Evolutionary conservation across 2,329 filamentous ascomycete genomes (phyloP).

Genomic region (Aspergillus sp.): DNA sequence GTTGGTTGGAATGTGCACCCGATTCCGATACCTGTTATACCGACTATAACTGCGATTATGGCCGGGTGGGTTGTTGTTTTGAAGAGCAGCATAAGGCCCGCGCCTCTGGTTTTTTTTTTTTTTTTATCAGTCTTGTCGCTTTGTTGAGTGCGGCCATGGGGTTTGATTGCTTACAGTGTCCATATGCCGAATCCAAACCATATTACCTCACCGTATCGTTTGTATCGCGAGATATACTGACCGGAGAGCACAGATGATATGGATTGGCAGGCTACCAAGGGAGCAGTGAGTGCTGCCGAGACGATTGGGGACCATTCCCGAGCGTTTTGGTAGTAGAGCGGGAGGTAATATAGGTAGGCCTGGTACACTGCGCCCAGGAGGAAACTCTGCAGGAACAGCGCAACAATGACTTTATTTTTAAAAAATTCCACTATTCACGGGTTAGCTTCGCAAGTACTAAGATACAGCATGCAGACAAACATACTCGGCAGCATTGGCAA

Average conservation of each 20-base stretch:
- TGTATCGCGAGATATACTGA: constrained; percentile 57
- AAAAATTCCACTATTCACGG: constrained; percentile 45
- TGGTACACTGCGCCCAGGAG: constrained; percentile 62
- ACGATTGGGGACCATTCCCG: constrained; percentile 45
- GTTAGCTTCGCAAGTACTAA: not conserved
- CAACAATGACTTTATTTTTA: constrained; percentile 51
- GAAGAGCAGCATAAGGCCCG: constrained; percentile 55
- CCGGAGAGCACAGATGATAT: constrained; percentile 46
- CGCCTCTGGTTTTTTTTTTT: constrained; percentile 37
- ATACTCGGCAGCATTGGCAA: constrained; percentile 59
- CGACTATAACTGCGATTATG: constrained; percentile 51
- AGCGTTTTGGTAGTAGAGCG: constrained; percentile 62
- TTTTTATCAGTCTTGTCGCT: not conserved
- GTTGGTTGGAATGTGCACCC: constrained; percentile 56
- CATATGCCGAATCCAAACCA: constrained; percentile 49
- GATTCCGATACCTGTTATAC: constrained; percentile 54
- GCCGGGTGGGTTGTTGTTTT: constrained; percentile 45
- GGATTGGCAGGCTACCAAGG: constrained; percentile 51
- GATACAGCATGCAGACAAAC: constrained; percentile 2
- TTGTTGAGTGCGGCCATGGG: not conserved
- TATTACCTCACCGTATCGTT: constrained; percentile 61
- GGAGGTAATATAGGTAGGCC: constrained; percentile 60
- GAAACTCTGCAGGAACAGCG: constrained; percentile 60
- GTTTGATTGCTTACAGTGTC: constrained; percentile 41
- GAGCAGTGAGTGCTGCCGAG: constrained; percentile 54